Conservation (phyloP, 2,329 filamentous ascomycete species). For the Cercospora janseana region DNA sequence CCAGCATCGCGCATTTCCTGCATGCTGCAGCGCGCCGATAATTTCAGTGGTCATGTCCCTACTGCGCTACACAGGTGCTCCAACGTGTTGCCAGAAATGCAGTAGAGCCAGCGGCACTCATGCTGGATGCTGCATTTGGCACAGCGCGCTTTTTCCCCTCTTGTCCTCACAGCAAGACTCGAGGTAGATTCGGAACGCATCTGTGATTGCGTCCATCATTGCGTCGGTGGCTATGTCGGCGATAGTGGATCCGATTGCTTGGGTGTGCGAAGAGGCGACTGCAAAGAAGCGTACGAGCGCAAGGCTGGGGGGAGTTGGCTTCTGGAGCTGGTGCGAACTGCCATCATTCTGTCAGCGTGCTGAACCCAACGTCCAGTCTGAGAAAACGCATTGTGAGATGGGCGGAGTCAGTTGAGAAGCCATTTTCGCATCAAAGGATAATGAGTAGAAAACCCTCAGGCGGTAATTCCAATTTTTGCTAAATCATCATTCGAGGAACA, state of each 20-base stretch:
- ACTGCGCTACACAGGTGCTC: background rate
- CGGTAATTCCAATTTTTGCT: slow-evolving; percentile 32
- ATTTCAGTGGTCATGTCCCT: slow-evolving; percentile 20
- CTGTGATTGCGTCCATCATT: slow-evolving; percentile 24
- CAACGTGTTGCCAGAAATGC: background rate
- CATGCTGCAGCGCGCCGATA: slow-evolving; percentile 17
- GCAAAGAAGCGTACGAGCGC: slow-evolving; percentile 33
- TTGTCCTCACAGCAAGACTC: slow-evolving; percentile 16
- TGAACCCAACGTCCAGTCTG: too few relatives aligned
- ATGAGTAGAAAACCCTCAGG: slow-evolving; percentile 25
- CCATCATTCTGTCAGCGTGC: too few relatives aligned
- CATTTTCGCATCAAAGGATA: slow-evolving; percentile 19
- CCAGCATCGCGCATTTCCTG: background rate
- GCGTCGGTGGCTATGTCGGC: slow-evolving; percentile 25
- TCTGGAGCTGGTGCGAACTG: too few relatives aligned
- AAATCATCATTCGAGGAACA: slow-evolving; percentile 25
- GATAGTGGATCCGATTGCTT: slow-evolving; percentile 30
- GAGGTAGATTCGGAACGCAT: slow-evolving; percentile 22
- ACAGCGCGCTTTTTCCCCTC: slow-evolving; percentile 3
- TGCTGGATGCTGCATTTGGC: slow-evolving; percentile 22
- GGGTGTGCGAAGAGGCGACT: slow-evolving; percentile 27
- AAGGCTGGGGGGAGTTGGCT: slow-evolving; percentile 21
- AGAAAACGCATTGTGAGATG: background rate
- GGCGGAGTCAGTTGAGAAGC: slow-evolving; percentile 11
- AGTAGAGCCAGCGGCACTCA: slow-evolving; percentile 15